A percentile compares a stretch with the other conserved stretches of the same genome.
These are phyloP conservation scores for Tylopilus sp. DNA, from an alignment of 768 basidiomycete genomes.

Conservation along the genomic window DNA sequence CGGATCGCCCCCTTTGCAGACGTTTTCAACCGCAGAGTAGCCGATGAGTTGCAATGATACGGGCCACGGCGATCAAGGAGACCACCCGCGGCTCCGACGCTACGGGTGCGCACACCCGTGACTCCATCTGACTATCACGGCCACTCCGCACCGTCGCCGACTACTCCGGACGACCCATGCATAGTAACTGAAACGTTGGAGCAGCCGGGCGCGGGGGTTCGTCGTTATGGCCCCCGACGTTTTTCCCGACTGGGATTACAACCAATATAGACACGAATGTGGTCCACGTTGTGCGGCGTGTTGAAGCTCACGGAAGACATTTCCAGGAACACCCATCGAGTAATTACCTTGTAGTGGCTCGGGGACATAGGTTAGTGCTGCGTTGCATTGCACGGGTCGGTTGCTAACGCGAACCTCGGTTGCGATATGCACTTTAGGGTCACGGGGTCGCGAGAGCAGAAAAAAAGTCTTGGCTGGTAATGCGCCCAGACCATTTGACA, in stretches of 20 bases:
- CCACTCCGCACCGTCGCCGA: background rate
- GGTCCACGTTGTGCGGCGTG: background rate
- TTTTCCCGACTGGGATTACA: background rate
- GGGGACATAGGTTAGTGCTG: background rate
- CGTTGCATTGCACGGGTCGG: background rate
- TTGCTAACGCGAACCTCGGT: background rate
- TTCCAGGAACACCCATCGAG: background rate
- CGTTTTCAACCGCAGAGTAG: background rate
- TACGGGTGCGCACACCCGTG: background rate
- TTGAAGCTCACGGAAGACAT: background rate
- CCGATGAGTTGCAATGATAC: background rate
- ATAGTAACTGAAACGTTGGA: constrained; percentile 1
- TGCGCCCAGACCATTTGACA: background rate
- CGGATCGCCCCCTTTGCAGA: background rate
- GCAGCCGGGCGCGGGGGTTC: background rate
- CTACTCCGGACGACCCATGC: background rate
- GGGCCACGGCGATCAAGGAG: background rate
- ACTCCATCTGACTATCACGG: background rate
- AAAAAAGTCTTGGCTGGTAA: background rate
- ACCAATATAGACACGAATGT: background rate
- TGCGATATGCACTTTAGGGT: background rate
- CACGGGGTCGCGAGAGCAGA: background rate
- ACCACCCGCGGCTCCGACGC: background rate
- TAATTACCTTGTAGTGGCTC: background rate
- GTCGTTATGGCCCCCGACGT: background rate